Evolutionary conservation across 345 rosid species (phyloP).

Genomic region (Brassica napus): DNA sequence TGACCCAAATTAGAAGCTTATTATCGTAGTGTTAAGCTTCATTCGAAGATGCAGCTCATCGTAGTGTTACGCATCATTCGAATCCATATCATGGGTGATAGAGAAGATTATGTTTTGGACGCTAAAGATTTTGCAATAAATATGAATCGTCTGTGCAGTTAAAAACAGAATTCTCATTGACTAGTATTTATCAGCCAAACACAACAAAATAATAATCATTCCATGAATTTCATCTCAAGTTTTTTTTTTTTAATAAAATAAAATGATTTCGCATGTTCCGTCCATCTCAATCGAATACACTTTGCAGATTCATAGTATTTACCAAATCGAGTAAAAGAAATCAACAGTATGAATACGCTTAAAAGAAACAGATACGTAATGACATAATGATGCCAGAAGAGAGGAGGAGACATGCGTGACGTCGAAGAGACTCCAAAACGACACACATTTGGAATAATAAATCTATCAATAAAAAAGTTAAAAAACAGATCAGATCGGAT

Average conservation of each 20-base stretch:
- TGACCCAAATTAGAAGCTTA: background rate
- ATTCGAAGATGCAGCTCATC: background rate
- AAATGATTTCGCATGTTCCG: background rate
- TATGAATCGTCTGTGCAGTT: background rate
- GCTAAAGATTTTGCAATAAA: background rate
- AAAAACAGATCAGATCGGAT: conserved; percentile 15
- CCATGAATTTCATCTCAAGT: background rate
- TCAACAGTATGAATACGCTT: background rate
- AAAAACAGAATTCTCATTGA: background rate
- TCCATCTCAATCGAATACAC: background rate
- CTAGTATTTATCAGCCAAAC: background rate
- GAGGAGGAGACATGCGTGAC: conserved; percentile 36
- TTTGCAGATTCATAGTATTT: background rate
- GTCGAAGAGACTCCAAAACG: conserved; percentile 34
- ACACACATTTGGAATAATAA: background rate
- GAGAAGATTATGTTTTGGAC: background rate
- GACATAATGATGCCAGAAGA: conserved; percentile 18
- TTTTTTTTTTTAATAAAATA: background rate
- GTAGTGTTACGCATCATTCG: background rate
- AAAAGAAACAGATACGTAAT: background rate
- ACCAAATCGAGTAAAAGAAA: background rate
- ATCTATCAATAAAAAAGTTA: background rate
- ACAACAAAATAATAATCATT: background rate
- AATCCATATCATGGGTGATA: background rate
- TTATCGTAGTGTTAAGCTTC: background rate